Evolutionary conservation across 768 basidiomycete species (phyloP), one percentile per base, ranked within the genome.

Genomic region (Russula lepida): DNA sequence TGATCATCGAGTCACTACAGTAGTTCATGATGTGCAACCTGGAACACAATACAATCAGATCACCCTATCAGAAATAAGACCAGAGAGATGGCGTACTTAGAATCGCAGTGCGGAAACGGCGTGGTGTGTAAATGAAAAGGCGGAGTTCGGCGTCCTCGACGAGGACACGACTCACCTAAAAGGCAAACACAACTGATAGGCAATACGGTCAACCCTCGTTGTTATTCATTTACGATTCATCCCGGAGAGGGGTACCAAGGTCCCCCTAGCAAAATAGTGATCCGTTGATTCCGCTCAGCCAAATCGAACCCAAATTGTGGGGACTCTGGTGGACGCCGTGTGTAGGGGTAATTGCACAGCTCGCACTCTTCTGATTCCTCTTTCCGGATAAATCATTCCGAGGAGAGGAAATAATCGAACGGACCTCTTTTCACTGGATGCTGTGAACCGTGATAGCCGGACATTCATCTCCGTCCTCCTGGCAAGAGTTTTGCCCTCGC

Each of bases 161-260:
- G 73, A 74, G 46, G 72, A 73, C 23, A 73, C 71, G 35, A 78
- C 73, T 27, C 39, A 75, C 66, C 78, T 76, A 23, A 79, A 75
- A 13, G 77, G 72, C 21, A 82, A 63, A 68, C 82, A 81, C 71
- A 72, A 52, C 17, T 79, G 44, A 53, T 72, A 71, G 46, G 79
- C 71, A 55, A 69, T 74, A 66, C 79, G 75, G 67, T 82, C 80
- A 19, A 79, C 80, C 41, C 79, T 77, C 13, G 78, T 76, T 23
- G 79, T 75, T 19, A 78, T 56, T 15, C 80, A 72, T 66, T 80
- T 82, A 62, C 75, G 74, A 56, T 76, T 39, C 60, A 53, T 59
- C 23, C 35, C 70, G 69, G 19, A 58, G 60, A 54, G 51, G 61
- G n/a, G 65, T 30, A 25, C 21, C 48, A 41, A 53, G 37, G 19